Evolutionary conservation across 306 rosid genomes (phyloP), one percentile per base, ranked within the genome.

Genomic region (Quercus parvula): DNA sequence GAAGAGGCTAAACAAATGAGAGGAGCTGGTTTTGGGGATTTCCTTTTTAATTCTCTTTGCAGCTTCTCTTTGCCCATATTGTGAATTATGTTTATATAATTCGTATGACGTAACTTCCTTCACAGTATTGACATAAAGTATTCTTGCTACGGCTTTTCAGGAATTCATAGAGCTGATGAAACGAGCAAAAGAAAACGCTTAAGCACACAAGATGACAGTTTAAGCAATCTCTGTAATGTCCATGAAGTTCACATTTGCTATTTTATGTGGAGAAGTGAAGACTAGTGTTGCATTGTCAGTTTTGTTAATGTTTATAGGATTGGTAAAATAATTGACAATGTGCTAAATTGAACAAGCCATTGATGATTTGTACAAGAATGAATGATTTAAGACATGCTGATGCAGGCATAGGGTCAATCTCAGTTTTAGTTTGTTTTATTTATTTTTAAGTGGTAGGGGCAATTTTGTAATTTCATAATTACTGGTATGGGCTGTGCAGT

Each of bases 141-240:
- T 83, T 83, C 64, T 62, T 74, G 24, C 70, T 76, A 85, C 99
- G 91, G 97, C 89, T 67, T 95, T 95, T 63, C 70, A 81, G 70
- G 92, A 90, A 83, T 93, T 93, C 85, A 75, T 89, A 57, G 89
- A 85, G 91, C 80, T 93, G 79, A 91, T 93, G 91, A 91, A 83
- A 85, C 87, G 76, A 56, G 90, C 54, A 3, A 81, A 81, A 70
- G 85, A 61, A 79, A 62, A 70, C 52, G 49, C 24, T 33, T 33
- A 58, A 64, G 41, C 78, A 56, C 15, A 66, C 33, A 66, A 31
- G 70, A 46, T 31, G 49, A 22, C 19, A 7, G 49, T 7, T 66
- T 66, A 66, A 33, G 33, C 24, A 15, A 28, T 15, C 10, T 63
- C 35, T 28, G 70, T 15, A 63, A 17, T 5, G 20, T 28, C 35